These are phyloP conservation scores for Zangia roseola DNA, from an alignment of 768 basidiomycete genomes.

Conservation along the genomic window DNA sequence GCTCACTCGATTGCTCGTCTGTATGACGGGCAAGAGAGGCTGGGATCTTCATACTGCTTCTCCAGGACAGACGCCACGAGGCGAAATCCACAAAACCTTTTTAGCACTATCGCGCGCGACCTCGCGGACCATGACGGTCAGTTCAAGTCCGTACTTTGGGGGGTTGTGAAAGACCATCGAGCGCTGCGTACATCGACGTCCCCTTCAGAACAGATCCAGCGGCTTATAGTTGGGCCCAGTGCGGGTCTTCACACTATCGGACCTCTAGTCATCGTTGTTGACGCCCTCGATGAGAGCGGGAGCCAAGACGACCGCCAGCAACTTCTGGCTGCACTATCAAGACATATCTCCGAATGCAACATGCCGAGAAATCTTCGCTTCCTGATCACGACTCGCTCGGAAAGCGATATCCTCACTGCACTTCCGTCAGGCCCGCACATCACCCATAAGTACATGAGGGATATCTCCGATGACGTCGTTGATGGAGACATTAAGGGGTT, in stretches of 20 bases:
- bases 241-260: conserved; percentile 4
- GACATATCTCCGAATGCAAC: neutral
- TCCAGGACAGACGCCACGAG: neutral
- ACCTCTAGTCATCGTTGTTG: conserved; percentile 16
- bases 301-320: neutral
- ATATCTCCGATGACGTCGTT: neutral
- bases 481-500: conserved; percentile 3
- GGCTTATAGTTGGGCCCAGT: conserved; percentile 21
- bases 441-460: neutral
- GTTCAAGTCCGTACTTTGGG: conserved; percentile 6
- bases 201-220: conserved; percentile 13
- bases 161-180: conserved; percentile 1
- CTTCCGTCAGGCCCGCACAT: neutral
- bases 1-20: neutral
- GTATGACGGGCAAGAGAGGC: conserved; percentile 16
- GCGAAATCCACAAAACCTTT: conserved; percentile 15
- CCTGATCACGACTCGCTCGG: conserved; percentile 18
- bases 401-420: conserved; percentile 4
- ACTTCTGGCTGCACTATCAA: conserved; percentile 17
- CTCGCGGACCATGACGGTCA: conserved; percentile 23
- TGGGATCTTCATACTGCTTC: conserved; percentile 27
- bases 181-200: conserved; percentile 3
- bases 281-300: conserved; percentile 25
- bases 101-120: conserved; percentile 28
- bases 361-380: conserved; percentile 16